These are phyloP conservation scores for Malus orientalis DNA, from an alignment of 306 rosid genomes.

Conservation along the genomic window DNA sequence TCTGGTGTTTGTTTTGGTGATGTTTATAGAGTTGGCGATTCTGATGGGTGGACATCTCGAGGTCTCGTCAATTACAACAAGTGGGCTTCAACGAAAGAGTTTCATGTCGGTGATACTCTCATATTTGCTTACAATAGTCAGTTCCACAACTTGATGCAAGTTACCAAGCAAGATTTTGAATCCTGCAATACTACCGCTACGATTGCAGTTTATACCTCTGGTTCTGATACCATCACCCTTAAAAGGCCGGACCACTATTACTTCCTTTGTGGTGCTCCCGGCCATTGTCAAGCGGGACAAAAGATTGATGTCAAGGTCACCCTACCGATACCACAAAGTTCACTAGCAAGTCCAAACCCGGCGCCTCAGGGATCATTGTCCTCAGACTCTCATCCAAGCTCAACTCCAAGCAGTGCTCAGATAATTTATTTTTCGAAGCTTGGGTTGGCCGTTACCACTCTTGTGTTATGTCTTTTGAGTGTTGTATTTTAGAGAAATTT, in stretches of 20 bases:
- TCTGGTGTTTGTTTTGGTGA: background rate
- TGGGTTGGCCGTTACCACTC: background rate
- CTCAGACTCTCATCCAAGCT: background rate
- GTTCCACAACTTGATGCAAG: background rate
- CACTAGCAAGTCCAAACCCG: background rate
- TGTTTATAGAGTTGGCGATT: background rate
- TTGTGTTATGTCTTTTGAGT: background rate
- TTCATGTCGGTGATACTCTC: background rate
- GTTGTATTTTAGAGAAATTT: too few species aligned
- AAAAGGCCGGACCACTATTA: too few species aligned
- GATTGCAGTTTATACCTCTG: background rate
- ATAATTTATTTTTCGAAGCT: background rate
- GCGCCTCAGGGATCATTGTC: background rate
- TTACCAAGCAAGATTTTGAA: background rate
- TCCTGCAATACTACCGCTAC: background rate
- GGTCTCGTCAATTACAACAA: background rate
- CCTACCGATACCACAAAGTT: background rate
- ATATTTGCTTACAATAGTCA: background rate
- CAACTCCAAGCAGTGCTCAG: background rate
- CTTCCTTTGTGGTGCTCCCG: background rate
- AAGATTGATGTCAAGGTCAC: background rate
- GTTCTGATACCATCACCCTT: background rate
- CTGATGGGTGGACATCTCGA: background rate
- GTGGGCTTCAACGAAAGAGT: background rate
- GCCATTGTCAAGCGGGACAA: background rate